Conservation (phyloP, 768 basidiomycete genomes). For the Kwoniella bestiolae region DNA sequence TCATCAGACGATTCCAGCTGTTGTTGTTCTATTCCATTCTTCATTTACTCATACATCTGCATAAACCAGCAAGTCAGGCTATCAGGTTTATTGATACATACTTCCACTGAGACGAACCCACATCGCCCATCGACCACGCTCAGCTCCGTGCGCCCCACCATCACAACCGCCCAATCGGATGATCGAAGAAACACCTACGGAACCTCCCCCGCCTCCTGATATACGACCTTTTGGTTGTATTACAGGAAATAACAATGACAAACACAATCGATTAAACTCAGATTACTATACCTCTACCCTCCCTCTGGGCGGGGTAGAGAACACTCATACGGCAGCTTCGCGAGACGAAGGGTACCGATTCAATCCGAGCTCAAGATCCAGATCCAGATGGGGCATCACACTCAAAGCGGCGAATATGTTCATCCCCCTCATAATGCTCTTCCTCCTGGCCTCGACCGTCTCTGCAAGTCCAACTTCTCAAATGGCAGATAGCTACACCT, state of each 20-base stretch:
- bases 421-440: background rate
- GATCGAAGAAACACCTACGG: conserved; percentile 33
- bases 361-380: too few species aligned
- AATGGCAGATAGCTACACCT: conserved; percentile 14
- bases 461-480: background rate
- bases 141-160: too few species aligned
- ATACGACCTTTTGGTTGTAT: conserved; percentile 45
- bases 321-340: too few species aligned
- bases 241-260: background rate
- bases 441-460: background rate
- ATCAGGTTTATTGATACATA: too few species aligned
- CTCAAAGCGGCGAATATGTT: background rate
- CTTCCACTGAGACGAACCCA: too few species aligned
- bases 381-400: background rate
- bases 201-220: conserved; percentile 40
- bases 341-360: too few species aligned
- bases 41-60: too few species aligned
- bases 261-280: conserved; percentile 8
- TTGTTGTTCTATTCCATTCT: background rate
- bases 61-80: too few species aligned
- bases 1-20: too few species aligned
- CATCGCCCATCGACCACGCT: background rate
- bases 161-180: conserved; percentile 15
- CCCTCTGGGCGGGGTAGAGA: too few species aligned
- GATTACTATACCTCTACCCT: background rate